Evolutionary conservation across 2,329 filamentous ascomycete species (phyloP), one percentile per base, ranked within the genome.

Genomic region (Colletotrichum incanum): DNA sequence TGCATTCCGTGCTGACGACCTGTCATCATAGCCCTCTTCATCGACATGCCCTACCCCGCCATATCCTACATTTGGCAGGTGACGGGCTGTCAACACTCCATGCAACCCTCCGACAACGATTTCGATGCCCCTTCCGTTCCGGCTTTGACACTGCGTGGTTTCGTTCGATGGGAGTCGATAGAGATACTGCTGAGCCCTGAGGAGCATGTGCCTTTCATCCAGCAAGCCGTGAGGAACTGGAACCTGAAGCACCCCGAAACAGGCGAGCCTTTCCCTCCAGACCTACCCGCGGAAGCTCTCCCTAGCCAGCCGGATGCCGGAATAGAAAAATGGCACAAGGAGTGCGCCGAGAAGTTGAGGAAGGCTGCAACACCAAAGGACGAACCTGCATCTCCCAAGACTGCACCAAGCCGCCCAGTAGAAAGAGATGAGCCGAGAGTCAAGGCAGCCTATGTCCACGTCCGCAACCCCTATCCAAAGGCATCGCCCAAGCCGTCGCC

Each of bases 41-140:
- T 96, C 52, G 88, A 92, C 3, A 94, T 93, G 43, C 91, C 93
- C 26, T 84, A 92, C 72, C 85, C 90, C 47, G 92, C 93, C 54
- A 91, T 99, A 74, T 96, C 95, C 37, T 97, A 94, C 83, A 96
- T 98, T 75, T 98, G 97, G 87, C 93, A 94, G 78, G 93, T 93
- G 9, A 90, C 97, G 63, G 96, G 96, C 76, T 98, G 96, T 80
- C 93, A 95, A 77, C 96, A 98, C 83, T 92, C 91, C 61, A 87
- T 98, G 37, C 93, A 97, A 76, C 94, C 94, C 1, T 65, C 68
- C 52, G 89, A 90, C 49, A 88, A 92, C 76, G 90, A 94, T 74
- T 98, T 93, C 80, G 89, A 88, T 4, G 86, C 91, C 0, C 96
- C 96, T 0, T 91, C 89, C 0, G 89, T 98, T 52, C 96, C 96